Base-by-base conservation (phyloP, 2,329 filamentous ascomycete species). In the Trichoderma brevicompactum region DNA sequence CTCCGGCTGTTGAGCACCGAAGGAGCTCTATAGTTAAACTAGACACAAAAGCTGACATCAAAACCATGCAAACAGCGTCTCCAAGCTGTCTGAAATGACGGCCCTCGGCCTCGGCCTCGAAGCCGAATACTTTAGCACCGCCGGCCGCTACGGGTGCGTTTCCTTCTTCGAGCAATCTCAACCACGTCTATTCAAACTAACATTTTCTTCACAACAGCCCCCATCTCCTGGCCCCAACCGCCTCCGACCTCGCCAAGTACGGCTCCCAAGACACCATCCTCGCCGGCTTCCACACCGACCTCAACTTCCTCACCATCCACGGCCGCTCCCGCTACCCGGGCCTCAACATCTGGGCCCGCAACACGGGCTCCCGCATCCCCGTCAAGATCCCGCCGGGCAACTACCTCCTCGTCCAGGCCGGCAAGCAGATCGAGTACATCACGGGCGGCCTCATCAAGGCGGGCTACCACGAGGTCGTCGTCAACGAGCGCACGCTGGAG, bases 301-400 rank as follows among this genome's bases (percentile, higher is more conserved):
- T 88, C 65, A 88, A 88, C 79, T 88, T 87, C 73, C 79, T 88
- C 60, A 88, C 85, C 69, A 88, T 88, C 75, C 85, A 88, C 77
- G 85, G 85, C 65, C 85, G 85, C 69, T 86, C 83, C 36, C 83
- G 85, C 66, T 88, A 86, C 70, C 85, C 85, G 0, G 85, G 85
- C 2, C 79, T 88, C 69, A 82, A 88, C 77, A 83, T 88, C 71
- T 88, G 85, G 85, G 85, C 85, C 23, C 84, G 85, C 69, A 88
- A 88, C 80, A 87, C 85, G 1, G 85, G 85, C 50, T 79, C 78
- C 67, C 81, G 82, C 68, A 86, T 88, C 69, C 75, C 85, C 50
- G 85, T 88, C 68, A 81, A 81, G 75, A 87, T 88, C 68, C 85
- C 85, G 0, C 76, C 77, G 3, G 84, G 85, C 3, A 85, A 84